A percentile compares a stretch with the other conserved stretches of the same genome.
phyloP scores from a whole-genome alignment of 768 basidiomycete species.

The Melanogaster broomeanus region DNA sequence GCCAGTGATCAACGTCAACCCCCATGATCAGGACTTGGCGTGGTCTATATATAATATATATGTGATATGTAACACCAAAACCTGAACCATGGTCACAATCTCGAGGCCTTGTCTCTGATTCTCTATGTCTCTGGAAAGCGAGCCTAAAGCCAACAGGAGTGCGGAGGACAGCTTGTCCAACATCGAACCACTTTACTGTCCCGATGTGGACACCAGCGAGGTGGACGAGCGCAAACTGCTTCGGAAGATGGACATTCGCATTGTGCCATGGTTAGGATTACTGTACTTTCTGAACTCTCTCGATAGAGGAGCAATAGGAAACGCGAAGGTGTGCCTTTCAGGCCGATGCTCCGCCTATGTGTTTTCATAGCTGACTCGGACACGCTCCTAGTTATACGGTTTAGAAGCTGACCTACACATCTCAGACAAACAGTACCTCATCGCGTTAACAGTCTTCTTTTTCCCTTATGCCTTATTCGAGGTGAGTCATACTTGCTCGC shows the following conservation, averaged over 20 bases:
- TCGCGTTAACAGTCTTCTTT: slow-evolving; percentile 75
- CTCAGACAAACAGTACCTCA: slow-evolving; percentile 63
- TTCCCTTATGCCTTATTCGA: slow-evolving; percentile 73
- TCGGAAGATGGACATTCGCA: slow-evolving; percentile 61
- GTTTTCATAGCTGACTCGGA: background rate
- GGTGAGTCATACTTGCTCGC: slow-evolving; percentile 36
- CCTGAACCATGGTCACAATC: too few species aligned
- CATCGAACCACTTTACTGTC: slow-evolving; percentile 41
- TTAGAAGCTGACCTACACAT: slow-evolving; percentile 59
- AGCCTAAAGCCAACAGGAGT: background rate
- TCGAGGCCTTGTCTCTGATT: too few species aligned
- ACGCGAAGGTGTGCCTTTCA: slow-evolving; percentile 58
- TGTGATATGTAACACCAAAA: too few species aligned
- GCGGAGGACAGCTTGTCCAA: background rate
- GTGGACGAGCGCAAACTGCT: slow-evolving; percentile 57
- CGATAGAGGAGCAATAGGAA: slow-evolving; percentile 64
- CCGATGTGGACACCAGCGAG: slow-evolving; percentile 51
- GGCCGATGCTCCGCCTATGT: background rate
- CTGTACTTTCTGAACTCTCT: slow-evolving; percentile 78
- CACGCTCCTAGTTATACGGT: slow-evolving; percentile 51
- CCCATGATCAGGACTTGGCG: too few species aligned
- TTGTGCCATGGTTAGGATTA: slow-evolving; percentile 76
- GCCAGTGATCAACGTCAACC: too few species aligned
- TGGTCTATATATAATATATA: too few species aligned
- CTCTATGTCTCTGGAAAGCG: slow-evolving; percentile 2